A percentile compares a stretch with the other conserved stretches of the same genome.
Conservation (phyloP, 202 grass and related monocot genomes). For the Digitaria exilis region DNA sequence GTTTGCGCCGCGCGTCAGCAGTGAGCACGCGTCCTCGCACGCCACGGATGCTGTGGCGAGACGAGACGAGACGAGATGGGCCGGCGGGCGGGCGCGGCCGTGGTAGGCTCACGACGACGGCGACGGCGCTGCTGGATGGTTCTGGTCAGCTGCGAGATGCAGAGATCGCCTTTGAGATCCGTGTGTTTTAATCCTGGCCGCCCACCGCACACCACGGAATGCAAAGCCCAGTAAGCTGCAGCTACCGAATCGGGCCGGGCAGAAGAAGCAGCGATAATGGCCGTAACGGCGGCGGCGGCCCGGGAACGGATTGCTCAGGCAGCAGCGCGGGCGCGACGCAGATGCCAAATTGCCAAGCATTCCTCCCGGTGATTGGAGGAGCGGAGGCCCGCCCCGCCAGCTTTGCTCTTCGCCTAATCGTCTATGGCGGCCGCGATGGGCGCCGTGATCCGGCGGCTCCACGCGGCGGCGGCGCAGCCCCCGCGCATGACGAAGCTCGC, state of each 20-base stretch:
- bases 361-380: no score
- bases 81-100: no score
- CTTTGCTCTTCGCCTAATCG: neutral
- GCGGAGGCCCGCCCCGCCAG: neutral
- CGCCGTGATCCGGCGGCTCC: conserved; percentile 35
- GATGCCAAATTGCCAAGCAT: no score
- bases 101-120: no score
- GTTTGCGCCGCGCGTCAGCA: no score
- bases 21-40: no score
- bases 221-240: neutral
- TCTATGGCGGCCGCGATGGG: conserved; percentile 32
- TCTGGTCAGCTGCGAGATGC: neutral
- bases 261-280: no score
- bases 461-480: conserved; percentile 30
- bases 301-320: no score
- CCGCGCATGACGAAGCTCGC: conserved; percentile 61
- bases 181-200: neutral
- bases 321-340: no score
- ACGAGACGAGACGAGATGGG: no score
- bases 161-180: neutral
- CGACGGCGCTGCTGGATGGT: neutral
- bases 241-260: neutral
- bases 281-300: neutral
- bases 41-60: no score
- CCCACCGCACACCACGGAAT: no score